Conservation (phyloP, 2,329 filamentous ascomycete species). For the Calonectria honghensis region DNA sequence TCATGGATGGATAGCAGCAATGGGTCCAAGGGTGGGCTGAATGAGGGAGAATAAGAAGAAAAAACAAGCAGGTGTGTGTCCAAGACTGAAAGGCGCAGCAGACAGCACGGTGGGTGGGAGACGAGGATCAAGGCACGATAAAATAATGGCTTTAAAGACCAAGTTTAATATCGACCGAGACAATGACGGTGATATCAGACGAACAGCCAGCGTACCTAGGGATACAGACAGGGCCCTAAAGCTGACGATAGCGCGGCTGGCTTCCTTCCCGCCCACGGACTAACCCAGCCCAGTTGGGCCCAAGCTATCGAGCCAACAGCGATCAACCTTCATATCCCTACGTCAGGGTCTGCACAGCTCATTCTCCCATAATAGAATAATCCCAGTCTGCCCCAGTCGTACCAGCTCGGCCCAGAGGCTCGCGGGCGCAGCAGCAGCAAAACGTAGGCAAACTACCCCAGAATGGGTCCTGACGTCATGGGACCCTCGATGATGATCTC, state of each 20-base stretch:
- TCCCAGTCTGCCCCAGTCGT: not conserved
- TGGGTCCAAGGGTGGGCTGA: not conserved
- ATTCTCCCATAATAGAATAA: conserved; percentile 4
- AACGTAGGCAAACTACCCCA: conserved; percentile 46
- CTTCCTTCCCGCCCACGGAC: conserved; percentile 24
- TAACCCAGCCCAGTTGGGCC: conserved; percentile 8
- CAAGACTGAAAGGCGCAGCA: not conserved
- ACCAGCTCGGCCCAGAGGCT: not conserved
- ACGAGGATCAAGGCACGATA: not conserved
- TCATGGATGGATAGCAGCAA: conserved; percentile 16
- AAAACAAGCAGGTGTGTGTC: not conserved
- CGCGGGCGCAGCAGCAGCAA: conserved; percentile 13
- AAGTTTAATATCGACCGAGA: conserved; percentile 27
- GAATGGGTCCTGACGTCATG: conserved; percentile 54
- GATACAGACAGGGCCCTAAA: conserved; percentile 25
- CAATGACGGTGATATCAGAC: conserved; percentile 31
- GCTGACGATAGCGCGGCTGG: conserved; percentile 10
- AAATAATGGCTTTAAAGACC: conserved; percentile 12
- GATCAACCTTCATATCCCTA: conserved; percentile 8
- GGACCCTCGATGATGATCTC: conserved; percentile 50
- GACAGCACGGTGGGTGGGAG: not conserved
- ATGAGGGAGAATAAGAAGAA: not conserved
- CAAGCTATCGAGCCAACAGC: not conserved
- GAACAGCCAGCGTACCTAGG: conserved; percentile 7
- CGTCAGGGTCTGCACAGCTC: conserved; percentile 24